Evolutionary conservation across 2,329 filamentous ascomycete species (phyloP).

Genomic region (Botrytis deweyae): DNA sequence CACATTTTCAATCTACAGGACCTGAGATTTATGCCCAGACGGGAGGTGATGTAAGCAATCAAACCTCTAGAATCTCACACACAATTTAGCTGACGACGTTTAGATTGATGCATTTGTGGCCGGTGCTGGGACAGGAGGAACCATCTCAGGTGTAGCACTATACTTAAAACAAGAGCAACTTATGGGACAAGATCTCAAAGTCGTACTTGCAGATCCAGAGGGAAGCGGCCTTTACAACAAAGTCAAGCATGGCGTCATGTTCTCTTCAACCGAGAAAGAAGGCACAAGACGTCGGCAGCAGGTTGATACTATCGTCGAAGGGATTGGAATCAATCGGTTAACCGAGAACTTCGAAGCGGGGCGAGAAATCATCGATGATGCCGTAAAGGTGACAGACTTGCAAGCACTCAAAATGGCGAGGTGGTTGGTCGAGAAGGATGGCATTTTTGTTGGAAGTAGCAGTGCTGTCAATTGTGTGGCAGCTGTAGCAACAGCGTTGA

Average conservation of each 20-base stretch:
- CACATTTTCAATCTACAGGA: constrained; percentile 79
- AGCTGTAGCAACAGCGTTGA: constrained; percentile 65
- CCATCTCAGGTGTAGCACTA: constrained; percentile 80
- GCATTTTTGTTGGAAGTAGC: constrained; percentile 90
- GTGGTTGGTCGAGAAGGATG: constrained; percentile 94
- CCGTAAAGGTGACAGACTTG: constrained; percentile 80
- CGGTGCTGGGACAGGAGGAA: constrained; percentile 92
- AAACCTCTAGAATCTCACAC: not conserved
- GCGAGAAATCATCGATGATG: constrained; percentile 82
- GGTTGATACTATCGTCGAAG: constrained; percentile 94
- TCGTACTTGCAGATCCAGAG: constrained; percentile 90
- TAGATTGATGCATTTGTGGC: constrained; percentile 82
- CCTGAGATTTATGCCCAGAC: constrained; percentile 87
- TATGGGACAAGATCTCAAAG: constrained; percentile 47
- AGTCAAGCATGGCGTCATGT: constrained; percentile 93
- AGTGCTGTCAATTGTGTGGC: constrained; percentile 96
- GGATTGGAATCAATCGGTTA: constrained; percentile 92
- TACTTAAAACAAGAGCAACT: constrained; percentile 68
- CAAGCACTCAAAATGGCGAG: constrained; percentile 93
- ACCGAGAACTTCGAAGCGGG: constrained; percentile 91
- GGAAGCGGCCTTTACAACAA: constrained; percentile 93
- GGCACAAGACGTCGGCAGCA: constrained; percentile 86
- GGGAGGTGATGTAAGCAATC: constrained; percentile 48
- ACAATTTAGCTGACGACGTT: constrained; percentile 23
- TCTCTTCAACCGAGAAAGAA: constrained; percentile 82